These are phyloP conservation scores for Fraxinus excelsior DNA, from an alignment of 257 asterid species.

Conservation along the genomic window DNA sequence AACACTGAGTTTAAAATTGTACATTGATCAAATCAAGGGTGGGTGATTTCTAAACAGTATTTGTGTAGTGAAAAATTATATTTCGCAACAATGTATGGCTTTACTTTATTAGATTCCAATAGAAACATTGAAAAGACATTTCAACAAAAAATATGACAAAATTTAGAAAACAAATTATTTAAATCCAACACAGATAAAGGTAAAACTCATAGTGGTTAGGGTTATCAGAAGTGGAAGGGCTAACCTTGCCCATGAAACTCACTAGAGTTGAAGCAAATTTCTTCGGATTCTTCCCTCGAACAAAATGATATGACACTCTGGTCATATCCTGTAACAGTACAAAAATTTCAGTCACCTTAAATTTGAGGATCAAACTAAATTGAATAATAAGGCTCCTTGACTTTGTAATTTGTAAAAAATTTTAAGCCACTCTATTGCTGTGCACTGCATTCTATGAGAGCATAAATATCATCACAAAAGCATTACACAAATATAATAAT, in stretches of 20 bases:
- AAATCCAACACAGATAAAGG: constrained; percentile 2
- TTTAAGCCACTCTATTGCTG: not conserved
- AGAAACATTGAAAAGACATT: not conserved
- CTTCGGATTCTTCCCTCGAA: constrained; percentile 79
- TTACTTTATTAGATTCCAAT: not conserved
- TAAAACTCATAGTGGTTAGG: not conserved
- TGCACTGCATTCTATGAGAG: not conserved
- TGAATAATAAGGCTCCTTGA: not conserved
- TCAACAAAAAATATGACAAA: constrained; percentile 10
- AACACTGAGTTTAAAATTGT: constrained; percentile 62
- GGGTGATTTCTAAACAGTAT: constrained; percentile 9
- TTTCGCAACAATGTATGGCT: not conserved
- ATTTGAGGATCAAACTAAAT: not conserved
- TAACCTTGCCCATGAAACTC: constrained; percentile 92
- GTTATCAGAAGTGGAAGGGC: constrained; percentile 21
- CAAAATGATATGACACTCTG: constrained; percentile 83
- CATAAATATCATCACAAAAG: not conserved
- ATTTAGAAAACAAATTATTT: not conserved
- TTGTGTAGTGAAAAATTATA: constrained; percentile 4
- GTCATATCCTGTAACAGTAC: constrained; percentile 76
- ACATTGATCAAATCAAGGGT: constrained; percentile 16
- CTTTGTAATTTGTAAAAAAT: not conserved
- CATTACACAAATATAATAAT: not conserved
- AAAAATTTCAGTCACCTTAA: constrained; percentile 6
- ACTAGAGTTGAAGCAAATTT: constrained; percentile 82